These are phyloP conservation scores for Helichrysum umbraculigerum DNA, from an alignment of 129 eudicot genomes.

Conservation along the genomic window DNA sequence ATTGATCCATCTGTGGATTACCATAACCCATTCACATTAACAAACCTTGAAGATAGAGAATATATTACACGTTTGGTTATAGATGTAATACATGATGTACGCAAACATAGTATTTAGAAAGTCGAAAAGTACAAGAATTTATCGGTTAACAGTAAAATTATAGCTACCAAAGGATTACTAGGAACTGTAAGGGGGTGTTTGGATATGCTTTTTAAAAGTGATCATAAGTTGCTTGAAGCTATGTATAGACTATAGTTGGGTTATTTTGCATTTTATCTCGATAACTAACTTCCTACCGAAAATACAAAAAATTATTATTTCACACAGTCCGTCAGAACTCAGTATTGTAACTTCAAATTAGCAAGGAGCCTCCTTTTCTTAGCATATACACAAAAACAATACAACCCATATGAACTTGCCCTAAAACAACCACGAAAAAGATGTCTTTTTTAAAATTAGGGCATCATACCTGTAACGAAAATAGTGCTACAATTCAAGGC, in stretches of 20 bases:
- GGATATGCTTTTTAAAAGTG: not conserved
- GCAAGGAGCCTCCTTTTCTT: not conserved
- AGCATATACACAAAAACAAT: not conserved
- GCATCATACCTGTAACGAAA: constrained; percentile 71
- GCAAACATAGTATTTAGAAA: not conserved
- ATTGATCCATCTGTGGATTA: constrained; percentile 74
- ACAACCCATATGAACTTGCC: not conserved
- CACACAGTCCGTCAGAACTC: not conserved
- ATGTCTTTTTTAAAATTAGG: not conserved
- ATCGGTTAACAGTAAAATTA: not conserved
- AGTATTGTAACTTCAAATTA: not conserved
- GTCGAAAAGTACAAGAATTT: not conserved
- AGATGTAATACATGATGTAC: not conserved
- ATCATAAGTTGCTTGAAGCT: not conserved
- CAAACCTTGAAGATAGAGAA: not conserved
- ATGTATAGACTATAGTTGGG: not conserved
- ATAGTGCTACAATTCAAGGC: constrained; percentile 87
- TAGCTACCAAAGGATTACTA: not conserved
- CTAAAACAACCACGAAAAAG: not conserved
- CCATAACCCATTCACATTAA: constrained; percentile 26
- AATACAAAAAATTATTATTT: not conserved
- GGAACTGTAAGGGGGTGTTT: not conserved
- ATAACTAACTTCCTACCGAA: not conserved
- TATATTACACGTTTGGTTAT: not conserved
- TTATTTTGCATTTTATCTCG: not conserved